Percentiles rank a stretch among this genome's conserved stretches.
Evolutionary conservation across 495 filamentous ascomycete genomes (phyloP).

Genomic region (Aspergillus funiculosus): DNA sequence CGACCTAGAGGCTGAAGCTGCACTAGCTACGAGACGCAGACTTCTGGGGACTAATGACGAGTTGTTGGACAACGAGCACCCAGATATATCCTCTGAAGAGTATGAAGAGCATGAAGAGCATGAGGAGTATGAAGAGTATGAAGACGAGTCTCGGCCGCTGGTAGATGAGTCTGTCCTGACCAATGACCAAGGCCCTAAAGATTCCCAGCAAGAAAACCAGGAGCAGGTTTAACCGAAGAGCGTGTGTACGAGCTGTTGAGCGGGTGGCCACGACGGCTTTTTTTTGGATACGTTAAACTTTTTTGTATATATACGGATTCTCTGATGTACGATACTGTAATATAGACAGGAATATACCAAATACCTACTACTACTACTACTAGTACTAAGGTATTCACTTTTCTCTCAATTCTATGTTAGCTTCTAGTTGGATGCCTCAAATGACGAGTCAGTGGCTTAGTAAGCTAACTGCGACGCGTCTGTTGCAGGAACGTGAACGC

Average conservation of each 20-base stretch:
- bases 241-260: no score
- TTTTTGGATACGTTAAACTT: no score
- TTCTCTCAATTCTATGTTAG: no score
- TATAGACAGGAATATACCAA: conserved; percentile 6
- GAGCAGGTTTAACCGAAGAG: neutral
- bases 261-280: no score
- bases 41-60: conserved; percentile 10
- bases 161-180: no score
- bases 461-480: conserved; percentile 20
- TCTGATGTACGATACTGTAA: conserved; percentile 13
- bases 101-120: neutral
- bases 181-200: conserved; percentile 3
- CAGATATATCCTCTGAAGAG: neutral
- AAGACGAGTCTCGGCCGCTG: neutral
- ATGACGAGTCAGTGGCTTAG: no score
- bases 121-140: neutral
- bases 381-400: no score
- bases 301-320: conserved; percentile 13
- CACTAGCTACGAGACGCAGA: conserved; percentile 12
- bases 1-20: conserved; percentile 25
- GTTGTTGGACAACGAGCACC: conserved; percentile 14
- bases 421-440: no score
- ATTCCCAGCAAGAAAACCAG: conserved; percentile 2
- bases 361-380: no score
- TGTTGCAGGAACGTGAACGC: conserved; percentile 19